Conservation (phyloP, 1,139 yeast genomes). For the Barnettozyma hawaiiensis region DNA sequence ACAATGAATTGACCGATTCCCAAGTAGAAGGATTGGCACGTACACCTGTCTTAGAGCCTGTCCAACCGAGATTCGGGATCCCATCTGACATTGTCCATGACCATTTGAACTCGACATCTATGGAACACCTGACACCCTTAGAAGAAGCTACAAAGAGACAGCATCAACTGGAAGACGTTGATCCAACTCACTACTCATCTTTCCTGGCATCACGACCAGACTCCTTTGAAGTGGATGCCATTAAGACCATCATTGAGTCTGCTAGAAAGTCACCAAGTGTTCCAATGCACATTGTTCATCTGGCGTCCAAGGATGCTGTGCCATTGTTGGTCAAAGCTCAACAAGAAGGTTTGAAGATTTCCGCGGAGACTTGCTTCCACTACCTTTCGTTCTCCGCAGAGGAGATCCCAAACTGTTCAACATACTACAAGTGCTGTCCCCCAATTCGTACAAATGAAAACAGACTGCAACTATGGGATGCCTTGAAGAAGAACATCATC, state of each 20-base stretch:
- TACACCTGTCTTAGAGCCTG: slow-evolving; percentile 50
- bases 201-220: slow-evolving; percentile 87
- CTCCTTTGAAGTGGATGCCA: slow-evolving; percentile 78
- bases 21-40: slow-evolving; percentile 50
- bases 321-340: slow-evolving; percentile 68
- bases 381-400: slow-evolving; percentile 77
- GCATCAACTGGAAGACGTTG: slow-evolving; percentile 40
- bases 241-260: slow-evolving; percentile 60
- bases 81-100: slow-evolving; percentile 41
- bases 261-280: slow-evolving; percentile 56
- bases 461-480: slow-evolving; percentile 70
- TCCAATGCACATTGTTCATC: slow-evolving; percentile 81
- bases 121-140: slow-evolving; percentile 36
- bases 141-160: slow-evolving; percentile 39
- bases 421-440: slow-evolving; percentile 91
- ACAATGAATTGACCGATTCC: slow-evolving; percentile 36
- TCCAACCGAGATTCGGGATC: slow-evolving; percentile 50
- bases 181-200: slow-evolving; percentile 66
- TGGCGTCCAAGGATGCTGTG: slow-evolving; percentile 78
- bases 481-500: slow-evolving; percentile 56
- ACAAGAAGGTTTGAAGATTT: slow-evolving; percentile 35
- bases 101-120: neutral
- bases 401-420: slow-evolving; percentile 64
- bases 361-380: slow-evolving; percentile 94
- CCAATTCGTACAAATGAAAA: slow-evolving; percentile 78